A percentile compares a stretch with the other conserved stretches of the same genome.
phyloP scores from a whole-genome alignment of 78 protist genomes.

The Emiliania huxleyi region DNA sequence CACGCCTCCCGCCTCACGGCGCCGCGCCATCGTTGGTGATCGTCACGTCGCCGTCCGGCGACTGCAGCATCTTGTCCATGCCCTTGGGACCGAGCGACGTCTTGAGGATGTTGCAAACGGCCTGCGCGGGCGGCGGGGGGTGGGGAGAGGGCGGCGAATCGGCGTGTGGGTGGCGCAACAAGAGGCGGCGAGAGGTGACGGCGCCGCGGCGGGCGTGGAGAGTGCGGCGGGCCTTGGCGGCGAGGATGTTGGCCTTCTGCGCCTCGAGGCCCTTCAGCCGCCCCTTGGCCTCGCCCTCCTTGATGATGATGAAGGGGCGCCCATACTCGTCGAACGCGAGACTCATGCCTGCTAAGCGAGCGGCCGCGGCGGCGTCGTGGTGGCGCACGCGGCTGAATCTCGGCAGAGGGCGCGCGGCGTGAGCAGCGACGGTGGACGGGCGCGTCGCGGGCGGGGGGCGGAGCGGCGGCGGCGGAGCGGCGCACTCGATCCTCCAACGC shows the following conservation, averaged over 20 bases:
- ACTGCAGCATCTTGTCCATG: constrained; percentile 94
- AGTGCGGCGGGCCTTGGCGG: too few species aligned
- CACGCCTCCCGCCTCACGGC: too few species aligned
- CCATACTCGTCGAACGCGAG: constrained; percentile 96
- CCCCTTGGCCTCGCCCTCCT: constrained; percentile 72
- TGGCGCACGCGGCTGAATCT: not conserved
- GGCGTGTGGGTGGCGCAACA: too few species aligned
- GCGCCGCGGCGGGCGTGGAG: too few species aligned
- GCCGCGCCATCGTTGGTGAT: constrained; percentile 97
- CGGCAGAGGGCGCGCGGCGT: not conserved
- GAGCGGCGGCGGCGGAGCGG: too few species aligned
- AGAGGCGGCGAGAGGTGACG: too few species aligned
- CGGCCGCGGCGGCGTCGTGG: not conserved
- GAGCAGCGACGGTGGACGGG: not conserved
- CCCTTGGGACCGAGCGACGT: constrained; percentile 93
- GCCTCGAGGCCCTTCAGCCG: constrained; percentile 95
- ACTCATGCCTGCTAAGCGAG: not conserved
- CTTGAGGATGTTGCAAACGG: constrained; percentile 84
- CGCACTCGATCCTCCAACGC: too few species aligned
- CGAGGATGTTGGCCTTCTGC: constrained; percentile 74
- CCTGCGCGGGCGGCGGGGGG: not conserved
- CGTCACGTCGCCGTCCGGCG: constrained; percentile 95
- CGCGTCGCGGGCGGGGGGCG: too few species aligned
- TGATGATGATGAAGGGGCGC: constrained; percentile 91
- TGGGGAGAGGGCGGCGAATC: not conserved